phyloP scores from a whole-genome alignment of 495 filamentous ascomycete genomes.

The Lasiosphaeria hispida region DNA sequence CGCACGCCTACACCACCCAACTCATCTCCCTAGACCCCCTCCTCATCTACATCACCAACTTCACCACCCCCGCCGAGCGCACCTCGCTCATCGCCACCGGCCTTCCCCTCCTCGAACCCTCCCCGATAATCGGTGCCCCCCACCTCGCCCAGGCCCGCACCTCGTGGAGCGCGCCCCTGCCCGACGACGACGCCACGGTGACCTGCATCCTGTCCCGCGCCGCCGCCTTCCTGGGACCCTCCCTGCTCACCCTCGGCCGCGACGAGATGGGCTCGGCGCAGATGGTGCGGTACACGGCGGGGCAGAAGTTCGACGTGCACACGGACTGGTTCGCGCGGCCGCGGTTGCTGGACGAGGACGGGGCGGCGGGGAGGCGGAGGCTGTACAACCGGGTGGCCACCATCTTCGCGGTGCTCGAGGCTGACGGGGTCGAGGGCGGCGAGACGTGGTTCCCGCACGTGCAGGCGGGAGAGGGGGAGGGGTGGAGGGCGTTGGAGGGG shows the following conservation, averaged over 20 bases:
- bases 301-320: slow-evolving; percentile 44
- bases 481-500: slow-evolving; percentile 40
- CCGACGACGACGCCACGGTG: slow-evolving; percentile 28
- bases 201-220: slow-evolving; percentile 38
- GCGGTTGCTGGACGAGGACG: slow-evolving; percentile 25
- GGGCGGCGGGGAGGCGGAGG: slow-evolving; percentile 23
- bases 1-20: slow-evolving; percentile 35
- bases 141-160: slow-evolving; percentile 31
- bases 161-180: slow-evolving; percentile 37
- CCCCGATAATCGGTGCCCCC: slow-evolving; percentile 32
- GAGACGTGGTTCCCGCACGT: slow-evolving; percentile 47
- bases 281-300: slow-evolving; percentile 42
- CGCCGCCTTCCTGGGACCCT: slow-evolving; percentile 36
- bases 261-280: slow-evolving; percentile 43
- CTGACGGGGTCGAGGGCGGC: slow-evolving; percentile 29
- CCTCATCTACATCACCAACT: slow-evolving; percentile 39
- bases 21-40: slow-evolving; percentile 42
- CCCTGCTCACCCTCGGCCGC: slow-evolving; percentile 31
- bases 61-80: slow-evolving; percentile 32
- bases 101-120: slow-evolving; percentile 30
- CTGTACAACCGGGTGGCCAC: slow-evolving; percentile 42
- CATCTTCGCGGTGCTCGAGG: slow-evolving; percentile 41
- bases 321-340: slow-evolving; percentile 43
- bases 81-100: slow-evolving; percentile 28
- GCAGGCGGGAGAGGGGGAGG: slow-evolving; percentile 15